Evolutionary conservation across 2,329 filamentous ascomycete genomes (phyloP), one percentile per base, ranked within the genome.

Genomic region (Exophiala bonariae): DNA sequence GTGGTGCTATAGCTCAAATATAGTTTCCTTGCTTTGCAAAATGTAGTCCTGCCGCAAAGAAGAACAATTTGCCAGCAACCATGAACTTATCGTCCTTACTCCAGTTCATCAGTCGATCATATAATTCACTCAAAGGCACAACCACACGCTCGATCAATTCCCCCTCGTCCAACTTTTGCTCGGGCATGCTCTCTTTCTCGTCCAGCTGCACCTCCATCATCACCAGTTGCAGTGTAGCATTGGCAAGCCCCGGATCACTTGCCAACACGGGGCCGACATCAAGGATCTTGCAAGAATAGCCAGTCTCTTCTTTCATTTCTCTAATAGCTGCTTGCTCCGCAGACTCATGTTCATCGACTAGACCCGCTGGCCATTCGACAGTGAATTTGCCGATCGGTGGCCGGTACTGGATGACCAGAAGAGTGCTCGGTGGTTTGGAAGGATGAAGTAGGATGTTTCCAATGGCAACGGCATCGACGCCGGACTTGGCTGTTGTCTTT

Each of bases 201-300:
- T 67, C 64, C 44, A 83, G 61, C 41, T 77, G 61, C 11, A 82
- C 79, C 63, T 81, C 77, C 11, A 83, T 78, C 62, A 78, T 80
- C 46, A 77, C 79, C 51, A 83, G 66, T 67, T 80, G 74, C 78
- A 82, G 80, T 57, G 81, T 83, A 41, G 80, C 78, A 46, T 73
- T 78, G 48, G 73, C 80, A 70, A 83, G 68, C 18, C 80, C 80
- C 2, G 80, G 80, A 63, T 83, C 85, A 57, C 82, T 81, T 46
- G 82, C 85, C 71, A 87, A 85, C 42, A 83, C 75, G 6, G 83
- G 82, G 30, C 79, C 80, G n/a, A 77, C 80, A 63, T 80, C 75
- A 2, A 71, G 50, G 13, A 75, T 63, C 4, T 64, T 68, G 36
- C 78, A 83, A 54, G 81, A 73, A 59, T 82, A 83, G 13, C 80